These are phyloP conservation scores for Plantago coronopus DNA, from an alignment of 305 asterid species.

Conservation along the genomic window DNA sequence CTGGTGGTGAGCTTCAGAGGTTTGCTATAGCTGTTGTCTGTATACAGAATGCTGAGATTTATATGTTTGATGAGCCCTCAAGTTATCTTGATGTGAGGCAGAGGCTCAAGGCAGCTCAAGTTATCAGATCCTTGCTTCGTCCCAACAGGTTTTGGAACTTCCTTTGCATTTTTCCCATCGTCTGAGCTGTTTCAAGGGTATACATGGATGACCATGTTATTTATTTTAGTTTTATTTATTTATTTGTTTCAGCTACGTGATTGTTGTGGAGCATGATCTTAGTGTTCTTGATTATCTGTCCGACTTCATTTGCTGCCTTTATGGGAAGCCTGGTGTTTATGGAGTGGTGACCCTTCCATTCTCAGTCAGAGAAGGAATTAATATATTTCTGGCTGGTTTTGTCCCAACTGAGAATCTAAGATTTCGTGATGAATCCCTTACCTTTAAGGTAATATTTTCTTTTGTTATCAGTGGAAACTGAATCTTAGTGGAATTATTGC, in stretches of 20 bases:
- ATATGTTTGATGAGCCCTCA: conserved; percentile 96
- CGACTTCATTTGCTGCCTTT: conserved; percentile 96
- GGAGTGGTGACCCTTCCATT: conserved; percentile 98
- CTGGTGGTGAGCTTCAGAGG: conserved; percentile 99
- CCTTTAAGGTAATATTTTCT: conserved; percentile 60
- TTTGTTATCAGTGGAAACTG: conserved; percentile 6
- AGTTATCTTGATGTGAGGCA: conserved; percentile 90
- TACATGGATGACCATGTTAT: conserved; percentile 7
- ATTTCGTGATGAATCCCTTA: conserved; percentile 88
- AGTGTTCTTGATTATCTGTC: conserved; percentile 95
- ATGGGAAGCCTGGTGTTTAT: conserved; percentile 96
- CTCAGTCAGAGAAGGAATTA: conserved; percentile 97
- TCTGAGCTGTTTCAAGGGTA: neutral
- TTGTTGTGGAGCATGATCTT: conserved; percentile 95
- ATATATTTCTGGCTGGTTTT: conserved; percentile 93
- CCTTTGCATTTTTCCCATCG: neutral
- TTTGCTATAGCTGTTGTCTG: conserved; percentile 95
- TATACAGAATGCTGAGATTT: conserved; percentile 89
- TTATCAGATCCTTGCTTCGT: conserved; percentile 86
- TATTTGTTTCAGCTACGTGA: conserved; percentile 66
- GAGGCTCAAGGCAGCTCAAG: conserved; percentile 98
- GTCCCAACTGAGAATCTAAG: conserved; percentile 96
- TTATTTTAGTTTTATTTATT: neutral
- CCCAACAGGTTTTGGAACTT: conserved; percentile 48
- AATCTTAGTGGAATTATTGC: conserved; percentile 6